Percentiles rank a stretch among this genome's conserved stretches.
These are phyloP conservation scores for Rugonectria rugulosa DNA, from an alignment of 2,329 filamentous ascomycete species.

Conservation along the genomic window DNA sequence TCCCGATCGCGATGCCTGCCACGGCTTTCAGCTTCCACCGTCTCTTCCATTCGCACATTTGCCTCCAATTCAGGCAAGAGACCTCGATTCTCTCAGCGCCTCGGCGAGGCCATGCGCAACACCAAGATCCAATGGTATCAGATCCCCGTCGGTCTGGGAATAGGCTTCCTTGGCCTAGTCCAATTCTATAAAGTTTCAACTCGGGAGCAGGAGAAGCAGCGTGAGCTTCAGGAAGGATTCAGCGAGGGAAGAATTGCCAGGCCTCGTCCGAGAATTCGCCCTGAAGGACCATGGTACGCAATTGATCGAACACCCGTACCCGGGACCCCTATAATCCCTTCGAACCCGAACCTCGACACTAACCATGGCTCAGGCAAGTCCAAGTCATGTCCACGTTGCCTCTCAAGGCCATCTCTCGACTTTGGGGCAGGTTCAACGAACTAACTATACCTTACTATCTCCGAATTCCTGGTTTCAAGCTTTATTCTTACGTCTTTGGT, in stretches of 20 bases:
- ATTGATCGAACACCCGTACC: background rate
- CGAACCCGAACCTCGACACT: constrained; percentile 17
- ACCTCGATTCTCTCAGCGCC: constrained; percentile 59
- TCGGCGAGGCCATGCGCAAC: constrained; percentile 58
- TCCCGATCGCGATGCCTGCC: constrained; percentile 37
- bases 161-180: constrained; percentile 82
- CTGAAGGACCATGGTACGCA: constrained; percentile 81
- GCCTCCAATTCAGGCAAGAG: constrained; percentile 51
- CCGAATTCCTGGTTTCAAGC: constrained; percentile 86
- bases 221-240: constrained; percentile 52
- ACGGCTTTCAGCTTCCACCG: constrained; percentile 32
- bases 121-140: constrained; percentile 83
- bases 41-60: constrained; percentile 40
- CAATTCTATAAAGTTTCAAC: constrained; percentile 81
- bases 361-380: constrained; percentile 67
- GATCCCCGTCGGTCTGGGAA: constrained; percentile 85
- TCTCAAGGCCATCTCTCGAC: constrained; percentile 84
- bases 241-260: constrained; percentile 54
- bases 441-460: constrained; percentile 87
- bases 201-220: constrained; percentile 60
- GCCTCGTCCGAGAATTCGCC: constrained; percentile 70
- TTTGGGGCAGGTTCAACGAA: constrained; percentile 94
- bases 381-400: constrained; percentile 93
- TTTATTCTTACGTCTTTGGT: constrained; percentile 92
- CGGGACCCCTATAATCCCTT: background rate